These are phyloP conservation scores for Pelargonium hybrid DNA, from an alignment of 441 rosid species.

Conservation along the genomic window DNA sequence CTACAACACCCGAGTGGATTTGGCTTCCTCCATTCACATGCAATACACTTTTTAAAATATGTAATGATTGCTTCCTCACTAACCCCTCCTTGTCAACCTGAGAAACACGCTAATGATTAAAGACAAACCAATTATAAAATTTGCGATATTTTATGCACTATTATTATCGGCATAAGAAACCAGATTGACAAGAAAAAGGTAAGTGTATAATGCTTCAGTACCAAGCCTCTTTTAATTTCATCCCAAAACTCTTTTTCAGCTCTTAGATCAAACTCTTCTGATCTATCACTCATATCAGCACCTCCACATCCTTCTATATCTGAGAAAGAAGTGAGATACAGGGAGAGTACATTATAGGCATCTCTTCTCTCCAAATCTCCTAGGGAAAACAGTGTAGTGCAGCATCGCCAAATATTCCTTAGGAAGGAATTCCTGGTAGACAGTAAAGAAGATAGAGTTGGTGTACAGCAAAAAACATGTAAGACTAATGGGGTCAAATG, in stretches of 20 bases:
- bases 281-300: slow-evolving; percentile 24
- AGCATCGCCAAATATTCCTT: slow-evolving; percentile 65
- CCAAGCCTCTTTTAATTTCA: slow-evolving; percentile 91
- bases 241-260: slow-evolving; percentile 65
- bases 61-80: slow-evolving; percentile 83
- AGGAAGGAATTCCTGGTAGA: slow-evolving; percentile 50
- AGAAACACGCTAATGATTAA: slow-evolving; percentile 15
- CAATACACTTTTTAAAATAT: slow-evolving; percentile 52
- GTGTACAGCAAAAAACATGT: not conserved
- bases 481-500: slow-evolving; percentile 10
- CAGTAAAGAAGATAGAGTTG: slow-evolving; percentile 20
- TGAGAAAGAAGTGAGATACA: slow-evolving; percentile 48
- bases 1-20: slow-evolving; percentile 21
- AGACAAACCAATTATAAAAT: slow-evolving; percentile 2
- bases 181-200: slow-evolving; percentile 16
- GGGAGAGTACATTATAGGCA: slow-evolving; percentile 64
- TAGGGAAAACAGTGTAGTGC: slow-evolving; percentile 61
- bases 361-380: slow-evolving; percentile 86
- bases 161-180: slow-evolving; percentile 13
- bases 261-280: slow-evolving; percentile 48
- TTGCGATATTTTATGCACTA: not conserved
- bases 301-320: slow-evolving; percentile 26
- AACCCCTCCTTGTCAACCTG: slow-evolving; percentile 74
- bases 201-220: slow-evolving; percentile 24
- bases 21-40: slow-evolving; percentile 34